These are phyloP conservation scores for Crucibulum laeve DNA, from an alignment of 768 basidiomycete species.

Conservation along the genomic window DNA sequence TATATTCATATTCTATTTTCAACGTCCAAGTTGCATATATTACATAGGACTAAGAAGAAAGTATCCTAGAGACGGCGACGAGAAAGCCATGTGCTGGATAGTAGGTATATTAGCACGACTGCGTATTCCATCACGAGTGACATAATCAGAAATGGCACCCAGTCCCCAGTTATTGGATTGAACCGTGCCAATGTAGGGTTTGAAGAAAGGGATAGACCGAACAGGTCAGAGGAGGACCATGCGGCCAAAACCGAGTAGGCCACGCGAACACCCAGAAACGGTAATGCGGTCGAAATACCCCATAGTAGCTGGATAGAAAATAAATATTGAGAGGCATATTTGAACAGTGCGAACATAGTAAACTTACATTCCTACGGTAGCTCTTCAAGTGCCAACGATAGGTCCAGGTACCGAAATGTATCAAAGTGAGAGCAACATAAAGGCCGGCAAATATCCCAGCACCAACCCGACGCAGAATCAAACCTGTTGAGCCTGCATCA, in stretches of 20 bases:
- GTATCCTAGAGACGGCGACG: constrained; percentile 18
- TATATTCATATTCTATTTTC: background rate
- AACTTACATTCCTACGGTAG: constrained; percentile 40
- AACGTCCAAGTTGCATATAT: background rate
- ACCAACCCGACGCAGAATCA: constrained; percentile 37
- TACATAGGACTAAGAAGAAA: background rate
- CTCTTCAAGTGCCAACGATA: constrained; percentile 43
- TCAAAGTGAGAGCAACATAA: constrained; percentile 34
- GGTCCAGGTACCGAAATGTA: constrained; percentile 37
- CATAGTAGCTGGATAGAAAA: constrained; percentile 41
- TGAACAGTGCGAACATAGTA: background rate
- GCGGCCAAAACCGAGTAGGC: constrained; percentile 56
- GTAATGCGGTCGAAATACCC: constrained; percentile 51
- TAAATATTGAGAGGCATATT: background rate
- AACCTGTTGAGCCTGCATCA: constrained; percentile 24
- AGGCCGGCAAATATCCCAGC: constrained; percentile 36
- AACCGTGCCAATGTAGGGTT: constrained; percentile 47
- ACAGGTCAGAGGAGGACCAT: constrained; percentile 48
- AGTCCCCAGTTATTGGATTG: constrained; percentile 52
- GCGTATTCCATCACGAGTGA: constrained; percentile 58
- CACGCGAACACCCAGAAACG: constrained; percentile 54
- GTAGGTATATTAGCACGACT: constrained; percentile 42
- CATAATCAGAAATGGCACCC: constrained; percentile 56
- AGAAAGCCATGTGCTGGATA: constrained; percentile 39
- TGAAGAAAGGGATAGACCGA: constrained; percentile 29